Evolutionary conservation across 2,329 filamentous ascomycete species (phyloP).

Genomic region (Fusarium sp.): DNA sequence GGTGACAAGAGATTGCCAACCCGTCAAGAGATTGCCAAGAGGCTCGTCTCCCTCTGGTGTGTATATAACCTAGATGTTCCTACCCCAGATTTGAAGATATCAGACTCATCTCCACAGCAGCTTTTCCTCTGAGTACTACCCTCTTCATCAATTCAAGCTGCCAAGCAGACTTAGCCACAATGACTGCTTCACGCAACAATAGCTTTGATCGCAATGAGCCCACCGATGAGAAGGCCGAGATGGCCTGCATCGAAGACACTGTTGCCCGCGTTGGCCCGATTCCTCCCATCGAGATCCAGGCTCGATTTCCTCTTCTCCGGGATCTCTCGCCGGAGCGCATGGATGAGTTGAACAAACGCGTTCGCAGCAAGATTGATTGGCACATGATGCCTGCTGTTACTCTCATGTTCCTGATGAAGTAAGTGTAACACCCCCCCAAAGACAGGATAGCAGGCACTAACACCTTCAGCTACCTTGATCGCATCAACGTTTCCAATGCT

Average conservation of each 20-base stretch:
- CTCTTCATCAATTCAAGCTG: background rate
- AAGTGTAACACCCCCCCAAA: background rate
- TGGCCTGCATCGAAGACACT: conserved; percentile 8
- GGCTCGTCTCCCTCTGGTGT: background rate
- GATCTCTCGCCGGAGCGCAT: conserved; percentile 43
- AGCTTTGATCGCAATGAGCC: conserved; percentile 4
- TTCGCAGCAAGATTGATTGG: conserved; percentile 51
- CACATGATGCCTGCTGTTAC: conserved; percentile 42
- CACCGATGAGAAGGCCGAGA: conserved; percentile 21
- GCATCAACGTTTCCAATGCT: conserved; percentile 64
- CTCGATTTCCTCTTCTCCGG: conserved; percentile 42
- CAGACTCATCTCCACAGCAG: background rate
- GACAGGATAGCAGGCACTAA: background rate
- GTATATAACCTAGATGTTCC: conserved; percentile 12
- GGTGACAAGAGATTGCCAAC: background rate
- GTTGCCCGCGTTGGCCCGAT: background rate
- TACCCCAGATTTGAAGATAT: conserved; percentile 5
- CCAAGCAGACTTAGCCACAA: background rate
- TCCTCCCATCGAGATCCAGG: conserved; percentile 45
- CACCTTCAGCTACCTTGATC: conserved; percentile 60
- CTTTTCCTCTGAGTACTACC: background rate
- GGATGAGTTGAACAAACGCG: conserved; percentile 45
- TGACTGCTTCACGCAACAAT: conserved; percentile 18
- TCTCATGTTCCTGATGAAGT: conserved; percentile 34
- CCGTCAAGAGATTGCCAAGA: background rate